Evolutionary conservation across 2,329 filamentous ascomycete species (phyloP).

Genomic region (Ceratocystis alfenasii): DNA sequence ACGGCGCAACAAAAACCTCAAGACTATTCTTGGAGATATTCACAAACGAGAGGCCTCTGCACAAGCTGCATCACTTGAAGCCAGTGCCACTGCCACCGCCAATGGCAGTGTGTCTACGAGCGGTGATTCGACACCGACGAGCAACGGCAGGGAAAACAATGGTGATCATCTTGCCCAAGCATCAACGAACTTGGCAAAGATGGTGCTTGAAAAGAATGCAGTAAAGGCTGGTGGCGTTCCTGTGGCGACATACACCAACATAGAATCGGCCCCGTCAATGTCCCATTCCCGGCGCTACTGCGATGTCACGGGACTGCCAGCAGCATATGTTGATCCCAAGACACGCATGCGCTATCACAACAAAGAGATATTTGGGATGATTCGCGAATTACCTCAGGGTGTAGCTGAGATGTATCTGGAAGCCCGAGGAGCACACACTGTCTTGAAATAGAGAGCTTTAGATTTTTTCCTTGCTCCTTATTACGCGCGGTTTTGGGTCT

Average conservation of each 20-base stretch:
- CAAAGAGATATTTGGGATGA: constrained; percentile 75
- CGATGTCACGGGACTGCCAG: constrained; percentile 86
- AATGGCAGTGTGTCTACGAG: constrained; percentile 46
- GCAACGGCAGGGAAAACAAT: constrained; percentile 27
- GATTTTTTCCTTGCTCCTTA: no score
- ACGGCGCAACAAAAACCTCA: constrained; percentile 97
- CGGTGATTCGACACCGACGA: constrained; percentile 44
- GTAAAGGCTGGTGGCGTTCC: constrained; percentile 17
- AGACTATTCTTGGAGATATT: constrained; percentile 85
- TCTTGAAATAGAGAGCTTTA: constrained; percentile 57
- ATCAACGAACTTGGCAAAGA: constrained; percentile 70
- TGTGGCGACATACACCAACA: constrained; percentile 73
- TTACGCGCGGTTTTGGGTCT: no score
- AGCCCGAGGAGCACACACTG: constrained; percentile 79
- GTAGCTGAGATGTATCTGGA: constrained; percentile 81
- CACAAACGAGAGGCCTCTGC: constrained; percentile 81
- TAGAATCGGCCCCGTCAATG: constrained; percentile 84
- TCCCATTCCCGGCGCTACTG: constrained; percentile 82
- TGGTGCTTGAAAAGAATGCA: constrained; percentile 72
- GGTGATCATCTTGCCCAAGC: constrained; percentile 76
- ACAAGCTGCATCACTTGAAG: constrained; percentile 63
- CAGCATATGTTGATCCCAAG: constrained; percentile 89
- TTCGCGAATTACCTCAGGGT: constrained; percentile 69
- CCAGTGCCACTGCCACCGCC: constrained; percentile 59
- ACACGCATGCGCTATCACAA: constrained; percentile 86